Evolutionary conservation across 768 basidiomycete species (phyloP), one percentile per base, ranked within the genome.

Genomic region (Kwoniella heveanensis): DNA sequence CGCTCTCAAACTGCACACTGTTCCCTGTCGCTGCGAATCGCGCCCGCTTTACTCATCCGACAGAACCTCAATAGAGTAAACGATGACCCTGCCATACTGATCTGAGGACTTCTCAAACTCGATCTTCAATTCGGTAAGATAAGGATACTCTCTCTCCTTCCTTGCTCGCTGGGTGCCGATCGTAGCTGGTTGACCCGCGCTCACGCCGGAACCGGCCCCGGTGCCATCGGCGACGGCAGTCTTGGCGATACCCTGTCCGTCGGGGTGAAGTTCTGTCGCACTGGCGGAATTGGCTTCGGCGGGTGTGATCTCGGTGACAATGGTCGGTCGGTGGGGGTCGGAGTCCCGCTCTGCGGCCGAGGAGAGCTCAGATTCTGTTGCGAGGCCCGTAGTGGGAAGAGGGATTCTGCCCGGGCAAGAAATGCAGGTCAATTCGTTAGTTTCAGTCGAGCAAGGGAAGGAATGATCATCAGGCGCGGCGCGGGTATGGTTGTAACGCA

Each of bases 61-160:
- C 60, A 79, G 57, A 6, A 77, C 49, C 65, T 79, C 78, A 13
- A 79, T 50, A 26, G 65, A 62, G 61, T 79, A 79, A 1, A 79
- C 47, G 13, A 71, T 73, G 10, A 78, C 66, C 47, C 78, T 47
- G 15, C 77, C 78, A 63, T 74, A 72, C 21, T 74, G 69, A 69
- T 79, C 78, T 48, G 73, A 73, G n/a, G 65, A 71, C 62, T 68
- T 69, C 60, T 79, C 78, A 51, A 79, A 79, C 44, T 76, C 77
- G 15, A 78, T 51, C 64, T 76, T 78, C 60, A 79, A 25, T 57
- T 79, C 75, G 4, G 67, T 70, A n/a, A 79, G 25, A 37, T 57
- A 29, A 10, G 70, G 66, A 25, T 52, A 27, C 17, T 58, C 46
- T 13, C 51, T 48, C 21, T 36, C 24, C 25, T 19, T 49, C 25